Base-by-base conservation (phyloP, 192 early-diverging fungal species). In the Rhizophagus sp. region DNA sequence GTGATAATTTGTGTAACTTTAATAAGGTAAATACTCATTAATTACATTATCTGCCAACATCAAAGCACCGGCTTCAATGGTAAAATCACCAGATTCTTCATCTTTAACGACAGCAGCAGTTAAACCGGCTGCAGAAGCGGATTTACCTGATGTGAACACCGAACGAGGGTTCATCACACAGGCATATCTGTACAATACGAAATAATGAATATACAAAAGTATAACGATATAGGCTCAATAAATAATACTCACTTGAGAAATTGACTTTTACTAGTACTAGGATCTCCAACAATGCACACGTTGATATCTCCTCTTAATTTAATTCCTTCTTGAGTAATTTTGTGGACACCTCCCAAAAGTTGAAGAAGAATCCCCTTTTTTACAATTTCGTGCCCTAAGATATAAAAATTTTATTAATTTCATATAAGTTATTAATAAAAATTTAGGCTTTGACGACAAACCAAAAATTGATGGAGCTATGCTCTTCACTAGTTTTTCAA, bases 291-390 rank as follows among this genome's bases (percentile, higher is more conserved):
- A 75, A 99, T 89, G 77, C 96, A 98, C 13, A 99, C 96, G 79
- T 99, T 99, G 64, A 99, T 95, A 84, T 99, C 98, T 72, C 98
- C 98, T 85, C 98, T 93, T 22, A 98, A 87, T 83, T 95, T 89
- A 83, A 98, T 98, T 10, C 96, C 96, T 86, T 98, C 97, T 36
- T 89, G 88, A 1, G 96, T 98, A 27, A 84, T 82, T 85, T 99
- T 98, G 87, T 98, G 97, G 22, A 99, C 96, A 68, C 98, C 98
- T 61, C 98, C 97, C 78, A 98, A 87, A 57, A 98, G 83, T 85
- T 99, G 97, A 73, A 99, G 86, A 76, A 99, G 83, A 49, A 99
- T 85, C 44, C 97, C 97, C 75, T 97, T 96, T 87, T 99, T 99
- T 65, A 99, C 93, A 73, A 94, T 94, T 52, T 96, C 93, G 83